Base-by-base conservation (phyloP, 2,329 filamentous ascomycete genomes). In the Claviceps sorghi region DNA sequence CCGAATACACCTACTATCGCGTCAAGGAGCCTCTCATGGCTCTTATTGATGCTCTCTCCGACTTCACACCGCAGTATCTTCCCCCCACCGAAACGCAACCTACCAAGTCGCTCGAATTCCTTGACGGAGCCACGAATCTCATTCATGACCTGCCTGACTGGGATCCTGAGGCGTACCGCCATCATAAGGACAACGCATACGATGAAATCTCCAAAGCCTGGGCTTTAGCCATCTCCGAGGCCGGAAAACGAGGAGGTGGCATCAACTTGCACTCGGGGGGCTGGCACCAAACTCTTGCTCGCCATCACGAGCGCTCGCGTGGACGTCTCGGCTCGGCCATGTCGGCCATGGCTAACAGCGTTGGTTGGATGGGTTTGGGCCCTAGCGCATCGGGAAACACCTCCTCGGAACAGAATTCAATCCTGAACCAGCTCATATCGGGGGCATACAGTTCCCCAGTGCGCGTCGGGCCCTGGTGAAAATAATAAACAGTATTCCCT, bases 191-290 rank as follows among this genome's bases (percentile, higher is more conserved):
- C 58, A 88, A 88, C 57, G 90, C 91, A 7, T 98, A 98, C 64
- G 91, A 98, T 62, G 93, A 97, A 64, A 90, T 98, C 57, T 84
- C 88, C 29, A 88, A 85, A 62, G 93, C 93, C 1, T 98, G 93
- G 93, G 83, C 88, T 17, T 68, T 94, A 58, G 91, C 95, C 49
- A 86, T 98, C 59, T 84, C 83, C 55, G 93, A 98, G 67, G 88
- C 89, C 2, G 83, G 86, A 22, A 97, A 97, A 72, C 80, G 86
- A 59, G 91, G 88, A 11, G 90, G 88, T 30, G 93, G 93, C 36
- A 93, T 97, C 61, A 82, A 88, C 58, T 65, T 98, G 58, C 87
- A 95, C 62, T 87, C 88, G 47, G 89, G 86, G 51, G 87, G 87
- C 54, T 98, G 93, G 93, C 91, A 97, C 61, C 83, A 93, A 66